Base-by-base conservation (phyloP, 352 stramenopile species). In the Phytophthora podocarpi region DNA sequence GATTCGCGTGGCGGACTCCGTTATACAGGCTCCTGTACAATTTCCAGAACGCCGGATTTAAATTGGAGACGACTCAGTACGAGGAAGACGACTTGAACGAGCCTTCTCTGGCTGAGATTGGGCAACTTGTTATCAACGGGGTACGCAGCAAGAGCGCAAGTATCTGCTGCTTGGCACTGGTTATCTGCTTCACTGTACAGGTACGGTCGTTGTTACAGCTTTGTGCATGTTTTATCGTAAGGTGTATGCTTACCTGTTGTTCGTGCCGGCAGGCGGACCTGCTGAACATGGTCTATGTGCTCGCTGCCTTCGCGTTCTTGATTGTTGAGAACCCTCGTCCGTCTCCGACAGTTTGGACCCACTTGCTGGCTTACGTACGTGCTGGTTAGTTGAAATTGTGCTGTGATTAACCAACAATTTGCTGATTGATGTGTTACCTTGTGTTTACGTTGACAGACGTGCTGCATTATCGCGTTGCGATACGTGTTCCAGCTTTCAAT, bases 401-500 rank as follows among this genome's bases (percentile, higher is more conserved):
- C 15, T 24, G 4, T 24, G 10, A 20, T 43, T 7, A 21, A 31
- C 21, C 41, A 7, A 48, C 10, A 23, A 41, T 32, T 34, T 2
- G 40, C 24, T 56, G 16, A 43, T 10, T 34, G 24, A 0, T 34
- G 23, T 31, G 42, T 39, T 53, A 28, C 37, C 7, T 30, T 49
- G 10, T 30, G n/a, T 37, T 24, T 37, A 16, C 24, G 15, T 59
- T 57, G 62, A 46, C 47, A 87, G 78, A 80, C 70, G 5, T 87
- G 74, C 30, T 76, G 61, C 13, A 60, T 85, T 26, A 80, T 84
- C 43, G 63, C 70, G 26, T 20, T 95, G n/a, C 73, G 85, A 8
- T 96, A 95, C 45, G 24, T 76, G 8, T 95, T 94, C 57, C 87
- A 96, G 70, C 49, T 96, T 0, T 87, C 87, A n/a, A 68, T 94